These are phyloP conservation scores for Debaryomyces sp. DNA, from an alignment of 1,139 yeast species.

Conservation along the genomic window DNA sequence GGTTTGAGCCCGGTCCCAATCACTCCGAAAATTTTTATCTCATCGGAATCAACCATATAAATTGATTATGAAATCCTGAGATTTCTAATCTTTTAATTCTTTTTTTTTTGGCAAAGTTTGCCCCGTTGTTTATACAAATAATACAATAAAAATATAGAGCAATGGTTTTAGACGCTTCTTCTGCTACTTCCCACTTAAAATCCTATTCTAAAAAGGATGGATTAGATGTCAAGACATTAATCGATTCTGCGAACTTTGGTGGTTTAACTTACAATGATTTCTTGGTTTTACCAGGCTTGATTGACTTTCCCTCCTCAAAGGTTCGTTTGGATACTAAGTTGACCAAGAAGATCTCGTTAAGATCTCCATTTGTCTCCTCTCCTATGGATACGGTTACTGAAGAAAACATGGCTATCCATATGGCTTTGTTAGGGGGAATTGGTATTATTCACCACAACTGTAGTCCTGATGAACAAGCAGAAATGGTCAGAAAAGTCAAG, in stretches of 20 bases:
- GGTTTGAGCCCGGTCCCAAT: not conserved
- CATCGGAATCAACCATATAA: constrained; percentile 14
- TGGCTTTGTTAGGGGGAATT: constrained; percentile 98
- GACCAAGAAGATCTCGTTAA: constrained; percentile 88
- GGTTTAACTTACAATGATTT: constrained; percentile 98
- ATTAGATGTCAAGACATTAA: constrained; percentile 75
- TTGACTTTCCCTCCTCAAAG: constrained; percentile 77
- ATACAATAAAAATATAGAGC: constrained; percentile 10
- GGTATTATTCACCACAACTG: constrained; percentile 99
- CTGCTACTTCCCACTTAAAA: constrained; percentile 69
- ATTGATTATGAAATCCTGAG: not conserved
- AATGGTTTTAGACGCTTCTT: constrained; percentile 56
- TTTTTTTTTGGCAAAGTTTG: constrained; percentile 50
- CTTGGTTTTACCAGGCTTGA: constrained; percentile 92
- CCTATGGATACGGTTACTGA: constrained; percentile 99
- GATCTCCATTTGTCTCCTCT: constrained; percentile 94
- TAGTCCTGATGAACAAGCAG: constrained; percentile 96
- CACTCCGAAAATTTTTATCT: constrained; percentile 15
- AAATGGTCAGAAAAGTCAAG: constrained; percentile 95
- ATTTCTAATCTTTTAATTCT: constrained; percentile 13
- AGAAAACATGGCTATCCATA: constrained; percentile 94
- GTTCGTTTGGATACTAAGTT: constrained; percentile 83
- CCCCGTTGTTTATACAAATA: constrained; percentile 25
- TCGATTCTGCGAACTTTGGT: constrained; percentile 90
- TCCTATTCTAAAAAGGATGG: constrained; percentile 81